Evolutionary conservation across 345 rosid species (phyloP), one percentile per base, ranked within the genome.

Genomic region (Acer saccharum): DNA sequence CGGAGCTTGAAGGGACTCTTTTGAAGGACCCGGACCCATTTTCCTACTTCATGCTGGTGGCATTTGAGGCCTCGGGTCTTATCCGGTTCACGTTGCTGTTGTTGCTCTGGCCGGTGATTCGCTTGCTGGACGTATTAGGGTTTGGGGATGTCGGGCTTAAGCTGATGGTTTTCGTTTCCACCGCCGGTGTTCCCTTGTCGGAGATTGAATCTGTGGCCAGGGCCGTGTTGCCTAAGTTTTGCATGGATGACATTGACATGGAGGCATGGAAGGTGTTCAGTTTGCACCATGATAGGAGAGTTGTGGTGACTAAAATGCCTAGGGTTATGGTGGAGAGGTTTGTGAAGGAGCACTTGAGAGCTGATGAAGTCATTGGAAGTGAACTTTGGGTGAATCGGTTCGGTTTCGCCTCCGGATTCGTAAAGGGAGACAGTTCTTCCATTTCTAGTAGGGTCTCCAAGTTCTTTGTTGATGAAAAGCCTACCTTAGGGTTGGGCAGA

Each of bases 181-280:
- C 92, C 12, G 90, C 71, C 0, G 97, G 98, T 7, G 78, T 93
- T 10, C 81, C 73, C 0, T 87, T 62, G 75, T 81, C 91, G 23
- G 98, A 92, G 87, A 90, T 95, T 14, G 87, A 90, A 75, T 87
- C 94, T 1, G 94, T 95, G 69, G 92, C 98, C 13, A 82, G 98
- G 76, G 98, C 98, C 0, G 98, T 95, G 43, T 71, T 93, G 82
- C 98, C 98, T 0, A 95, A 93, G 83, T 95, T 95, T 73, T 93
- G 79, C 76, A 88, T 87, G 97, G 98, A 92, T 61, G 94, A 90
- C 77, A n/a, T 93, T 64, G 87, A 88, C 55, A 79, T 83, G 81
- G 89, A 88, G 39, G 92, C 95, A 2, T 95, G 98, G 98, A 87
- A 76, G 68, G 89, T 84, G 74, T 92, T 92, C 79, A 86, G 89